Evolutionary conservation across 495 filamentous ascomycete genomes (phyloP).

Genomic region (Aspergillus cristatus): DNA sequence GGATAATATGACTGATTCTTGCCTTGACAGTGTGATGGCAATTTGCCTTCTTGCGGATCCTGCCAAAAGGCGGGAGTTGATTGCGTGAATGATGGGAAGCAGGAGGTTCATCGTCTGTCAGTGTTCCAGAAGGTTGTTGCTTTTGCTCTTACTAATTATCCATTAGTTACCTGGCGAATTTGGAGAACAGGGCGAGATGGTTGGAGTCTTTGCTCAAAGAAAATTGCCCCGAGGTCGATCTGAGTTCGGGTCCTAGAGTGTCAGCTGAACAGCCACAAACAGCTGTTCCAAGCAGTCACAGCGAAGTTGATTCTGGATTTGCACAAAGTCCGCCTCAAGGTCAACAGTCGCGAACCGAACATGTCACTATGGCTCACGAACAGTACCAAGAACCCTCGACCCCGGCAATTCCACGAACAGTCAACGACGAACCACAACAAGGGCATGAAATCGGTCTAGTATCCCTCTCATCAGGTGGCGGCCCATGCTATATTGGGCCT

Average conservation of each 20-base stretch:
- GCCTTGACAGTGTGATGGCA: conserved; percentile 19
- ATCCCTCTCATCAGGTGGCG: conserved; percentile 25
- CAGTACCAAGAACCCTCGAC: too few relatives aligned
- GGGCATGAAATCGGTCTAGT: conserved; percentile 33
- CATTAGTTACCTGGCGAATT: conserved; percentile 28
- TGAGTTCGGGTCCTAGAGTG: conserved; percentile 15
- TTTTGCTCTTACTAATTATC: background rate
- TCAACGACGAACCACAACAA: conserved; percentile 13
- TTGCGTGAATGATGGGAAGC: conserved; percentile 36
- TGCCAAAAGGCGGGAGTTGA: conserved; percentile 29
- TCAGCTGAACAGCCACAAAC: conserved; percentile 1
- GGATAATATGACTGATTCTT: background rate
- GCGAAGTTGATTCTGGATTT: background rate
- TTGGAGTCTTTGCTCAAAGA: conserved; percentile 32
- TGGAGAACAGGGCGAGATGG: conserved; percentile 33
- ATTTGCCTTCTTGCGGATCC: conserved; percentile 22
- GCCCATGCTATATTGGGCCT: conserved; percentile 31
- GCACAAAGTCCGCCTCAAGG: background rate
- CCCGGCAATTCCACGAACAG: conserved; percentile 2
- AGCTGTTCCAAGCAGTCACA: conserved; percentile 4
- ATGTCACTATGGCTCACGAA: too few relatives aligned
- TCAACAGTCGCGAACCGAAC: background rate
- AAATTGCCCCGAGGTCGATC: conserved; percentile 19
- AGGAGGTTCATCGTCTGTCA: conserved; percentile 29
- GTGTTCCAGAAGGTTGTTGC: conserved; percentile 3